Evolutionary conservation across 2,329 filamentous ascomycete species (phyloP), one percentile per base, ranked within the genome.

Genomic region (Fusarium nygamai): DNA sequence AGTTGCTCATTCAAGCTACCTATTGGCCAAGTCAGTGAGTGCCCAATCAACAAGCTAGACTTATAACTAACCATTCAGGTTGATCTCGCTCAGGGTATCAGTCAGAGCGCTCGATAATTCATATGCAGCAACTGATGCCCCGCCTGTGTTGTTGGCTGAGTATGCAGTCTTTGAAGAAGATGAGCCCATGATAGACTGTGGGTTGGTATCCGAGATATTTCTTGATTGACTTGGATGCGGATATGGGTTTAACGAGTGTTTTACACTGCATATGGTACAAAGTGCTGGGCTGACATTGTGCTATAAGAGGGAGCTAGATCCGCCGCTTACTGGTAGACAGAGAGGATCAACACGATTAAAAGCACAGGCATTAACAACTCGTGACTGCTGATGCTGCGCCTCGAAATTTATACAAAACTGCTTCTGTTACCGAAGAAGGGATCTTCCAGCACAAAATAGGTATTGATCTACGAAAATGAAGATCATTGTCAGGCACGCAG

Each of bases 1-100:
- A 78, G 59, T 41, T 72, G 67, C 20, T 54, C 53, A 22, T 46
- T 64, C 33, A 75, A 27, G 50, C 57, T 68, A 12, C 67, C 76
- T 76, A 36, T 3, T 17, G 27, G 22, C 13, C 8, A 22, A 12
- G 14, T 13, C 17, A 51, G 5, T 44, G 6, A 43, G 9, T 19
- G n/a, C 19, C n/a, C 3, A 11, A 20, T 24, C 3, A 9, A 24
- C 5, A 27, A 53, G 22, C 19, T 8, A 20, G n/a, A 11, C 16
- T 33, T 48, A 29, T 7, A 20, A 47, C 38, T 53, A 13, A 66
- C 74, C 64, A 33, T 56, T 38, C 8, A 76, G 36, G 8, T 71
- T 53, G n/a, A 76, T 54, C 38, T 70, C 59, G 24, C 36, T 44
- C 14, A 76, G 47, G 6, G 73, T 64, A 4, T 70, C 43, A 46